A percentile compares a stretch with the other conserved stretches of the same genome.
Evolutionary conservation across 1,139 yeast genomes (phyloP).

Genomic region (Kodamaea sp.): DNA sequence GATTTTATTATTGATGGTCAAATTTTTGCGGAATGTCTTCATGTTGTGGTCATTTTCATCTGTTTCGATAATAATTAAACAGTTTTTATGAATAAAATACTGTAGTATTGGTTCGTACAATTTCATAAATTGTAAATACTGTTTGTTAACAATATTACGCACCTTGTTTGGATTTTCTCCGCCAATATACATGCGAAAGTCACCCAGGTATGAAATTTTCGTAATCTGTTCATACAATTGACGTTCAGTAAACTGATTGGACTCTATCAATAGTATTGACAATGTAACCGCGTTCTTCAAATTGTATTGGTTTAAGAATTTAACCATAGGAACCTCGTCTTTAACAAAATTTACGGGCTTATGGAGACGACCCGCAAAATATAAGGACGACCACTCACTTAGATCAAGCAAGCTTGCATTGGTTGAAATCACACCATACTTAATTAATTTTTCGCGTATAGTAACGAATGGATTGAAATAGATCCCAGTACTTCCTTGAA

Average conservation of each 20-base stretch:
- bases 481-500: conserved; percentile 80
- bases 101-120: conserved; percentile 67
- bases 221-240: conserved; percentile 78
- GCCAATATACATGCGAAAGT: conserved; percentile 81
- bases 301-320: conserved; percentile 73
- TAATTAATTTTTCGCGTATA: conserved; percentile 58
- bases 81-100: conserved; percentile 24
- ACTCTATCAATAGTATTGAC: conserved; percentile 55
- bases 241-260: conserved; percentile 52
- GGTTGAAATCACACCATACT: conserved; percentile 82
- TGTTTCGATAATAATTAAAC: conserved; percentile 18
- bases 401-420: conserved; percentile 65
- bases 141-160: conserved; percentile 78
- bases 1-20: conserved; percentile 24
- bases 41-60: conserved; percentile 16
- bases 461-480: conserved; percentile 90
- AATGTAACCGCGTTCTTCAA: conserved; percentile 75
- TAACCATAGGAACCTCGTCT: conserved; percentile 56
- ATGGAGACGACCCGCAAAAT: conserved; percentile 90
- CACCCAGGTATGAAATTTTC: conserved; percentile 84
- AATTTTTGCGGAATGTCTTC: conserved; percentile 21
- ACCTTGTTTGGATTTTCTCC: conserved; percentile 93
- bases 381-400: conserved; percentile 79
- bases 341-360: conserved; percentile 84
- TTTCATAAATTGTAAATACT: conserved; percentile 63